Percentiles rank a stretch among this genome's conserved stretches.
Conservation (phyloP, 2,329 filamentous ascomycete species). For the Diaporthe citri region DNA sequence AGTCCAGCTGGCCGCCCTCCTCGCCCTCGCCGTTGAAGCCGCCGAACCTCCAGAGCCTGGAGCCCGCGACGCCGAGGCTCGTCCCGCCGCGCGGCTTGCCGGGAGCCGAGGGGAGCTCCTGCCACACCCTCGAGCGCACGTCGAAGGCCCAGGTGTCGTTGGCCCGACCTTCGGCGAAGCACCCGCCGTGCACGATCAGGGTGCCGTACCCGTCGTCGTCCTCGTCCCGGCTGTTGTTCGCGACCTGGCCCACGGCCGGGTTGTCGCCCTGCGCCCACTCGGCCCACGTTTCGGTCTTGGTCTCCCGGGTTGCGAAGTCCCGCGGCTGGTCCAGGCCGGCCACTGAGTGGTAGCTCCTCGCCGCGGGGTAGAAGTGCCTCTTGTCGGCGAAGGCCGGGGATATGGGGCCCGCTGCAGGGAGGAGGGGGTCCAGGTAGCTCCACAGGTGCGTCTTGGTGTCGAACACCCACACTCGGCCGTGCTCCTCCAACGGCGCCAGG, state of each 20-base stretch:
- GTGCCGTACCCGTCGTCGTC: constrained; percentile 74
- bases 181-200: constrained; percentile 83
- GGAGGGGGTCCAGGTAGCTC: constrained; percentile 72
- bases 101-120: constrained; percentile 74
- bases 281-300: constrained; percentile 55
- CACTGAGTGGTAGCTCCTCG: constrained; percentile 79
- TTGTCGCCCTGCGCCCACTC: constrained; percentile 69
- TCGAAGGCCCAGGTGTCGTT: constrained; percentile 85
- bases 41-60: constrained; percentile 81
- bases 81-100: constrained; percentile 76
- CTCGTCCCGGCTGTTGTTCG: constrained; percentile 69
- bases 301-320: constrained; percentile 52
- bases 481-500: constrained; percentile 79
- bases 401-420: constrained; percentile 53
- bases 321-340: constrained; percentile 69
- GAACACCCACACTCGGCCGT: constrained; percentile 82
- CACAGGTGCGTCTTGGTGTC: constrained; percentile 74
- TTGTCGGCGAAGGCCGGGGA: constrained; percentile 38
- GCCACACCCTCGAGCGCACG: constrained; percentile 74
- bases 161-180: constrained; percentile 67
- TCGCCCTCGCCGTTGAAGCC: constrained; percentile 81
- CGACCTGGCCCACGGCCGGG: constrained; percentile 67
- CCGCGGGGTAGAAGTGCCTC: constrained; percentile 63
- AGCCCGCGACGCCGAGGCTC: constrained; percentile 73
- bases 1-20: constrained; percentile 79